Evolutionary conservation across 164 flowering plant species (phyloP).

Genomic region (Buxus sempervirens): DNA sequence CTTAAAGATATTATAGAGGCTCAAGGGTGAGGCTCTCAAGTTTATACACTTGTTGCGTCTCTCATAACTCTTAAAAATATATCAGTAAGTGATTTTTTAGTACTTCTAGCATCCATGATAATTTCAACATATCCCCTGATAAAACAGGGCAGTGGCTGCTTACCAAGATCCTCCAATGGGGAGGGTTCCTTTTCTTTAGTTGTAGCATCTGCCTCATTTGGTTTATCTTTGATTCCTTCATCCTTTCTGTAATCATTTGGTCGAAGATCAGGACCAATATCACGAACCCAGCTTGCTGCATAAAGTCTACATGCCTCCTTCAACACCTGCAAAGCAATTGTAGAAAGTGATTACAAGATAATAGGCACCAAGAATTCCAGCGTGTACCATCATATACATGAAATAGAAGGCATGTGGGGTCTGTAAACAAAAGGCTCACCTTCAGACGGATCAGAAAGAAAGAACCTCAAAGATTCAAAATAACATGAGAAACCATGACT

Average conservation of each 20-base stretch:
- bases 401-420: too few species aligned
- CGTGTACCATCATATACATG: too few species aligned
- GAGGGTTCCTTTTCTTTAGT: constrained; percentile 57
- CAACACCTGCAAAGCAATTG: too few species aligned
- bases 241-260: constrained; percentile 62
- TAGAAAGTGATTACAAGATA: background rate
- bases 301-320: too few species aligned
- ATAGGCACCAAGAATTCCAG: background rate
- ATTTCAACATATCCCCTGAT: background rate
- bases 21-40: too few species aligned
- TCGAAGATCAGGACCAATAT: constrained; percentile 87
- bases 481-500: too few species aligned
- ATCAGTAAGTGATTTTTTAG: background rate
- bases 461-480: too few species aligned
- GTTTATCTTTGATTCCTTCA: constrained; percentile 25
- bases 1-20: too few species aligned
- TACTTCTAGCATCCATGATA: background rate
- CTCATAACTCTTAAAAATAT: background rate
- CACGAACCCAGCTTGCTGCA: constrained; percentile 97
- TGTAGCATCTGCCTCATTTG: constrained; percentile 17
- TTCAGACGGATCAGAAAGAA: too few species aligned
- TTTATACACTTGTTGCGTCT: too few species aligned
- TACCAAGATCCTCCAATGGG: constrained; percentile 83
- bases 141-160: constrained; percentile 6
- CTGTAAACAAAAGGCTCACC: too few species aligned